Evolutionary conservation across 768 basidiomycete species (phyloP).

Genomic region (Kwoniella sp.): DNA sequence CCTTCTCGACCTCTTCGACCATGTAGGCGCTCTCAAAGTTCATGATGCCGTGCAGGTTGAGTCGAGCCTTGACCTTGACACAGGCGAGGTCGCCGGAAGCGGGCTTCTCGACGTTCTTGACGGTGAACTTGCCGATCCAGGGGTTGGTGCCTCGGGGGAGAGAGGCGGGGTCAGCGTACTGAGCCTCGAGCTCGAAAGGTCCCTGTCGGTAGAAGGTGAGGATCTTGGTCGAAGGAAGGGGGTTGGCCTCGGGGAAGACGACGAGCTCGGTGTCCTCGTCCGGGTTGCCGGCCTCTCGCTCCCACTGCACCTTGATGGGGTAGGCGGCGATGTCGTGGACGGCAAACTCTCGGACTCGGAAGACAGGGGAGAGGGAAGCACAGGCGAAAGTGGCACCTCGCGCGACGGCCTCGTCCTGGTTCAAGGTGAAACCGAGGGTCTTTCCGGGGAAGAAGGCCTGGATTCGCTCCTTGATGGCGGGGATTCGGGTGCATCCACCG

Average conservation of each 20-base stretch:
- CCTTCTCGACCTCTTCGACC: slow-evolving; percentile 70
- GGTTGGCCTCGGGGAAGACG: slow-evolving; percentile 81
- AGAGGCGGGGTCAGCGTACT: slow-evolving; percentile 62
- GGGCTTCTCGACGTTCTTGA: slow-evolving; percentile 68
- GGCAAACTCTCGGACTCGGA: slow-evolving; percentile 94
- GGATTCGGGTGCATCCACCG: slow-evolving; percentile 88
- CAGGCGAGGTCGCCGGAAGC: slow-evolving; percentile 68
- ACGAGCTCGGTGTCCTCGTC: slow-evolving; percentile 83
- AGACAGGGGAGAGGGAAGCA: slow-evolving; percentile 93
- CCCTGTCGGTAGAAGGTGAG: slow-evolving; percentile 89
- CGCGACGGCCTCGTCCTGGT: slow-evolving; percentile 95
- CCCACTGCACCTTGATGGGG: slow-evolving; percentile 89
- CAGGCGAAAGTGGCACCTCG: slow-evolving; percentile 96
- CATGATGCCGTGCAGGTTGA: slow-evolving; percentile 80
- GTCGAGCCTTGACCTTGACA: slow-evolving; percentile 84
- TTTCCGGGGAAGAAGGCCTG: slow-evolving; percentile 77
- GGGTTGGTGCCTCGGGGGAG: slow-evolving; percentile 80
- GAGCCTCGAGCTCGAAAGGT: slow-evolving; percentile 80
- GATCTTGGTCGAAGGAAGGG: slow-evolving; percentile 87
- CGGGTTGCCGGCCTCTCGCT: slow-evolving; percentile 64
- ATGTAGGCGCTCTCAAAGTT: slow-evolving; percentile 79
- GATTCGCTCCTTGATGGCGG: slow-evolving; percentile 83
- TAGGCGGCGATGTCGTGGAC: slow-evolving; percentile 79
- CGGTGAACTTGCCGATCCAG: slow-evolving; percentile 74
- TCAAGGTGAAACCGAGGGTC: slow-evolving; percentile 82